A percentile compares a stretch with the other conserved stretches of the same genome.
phyloP scores from a whole-genome alignment of 1,284 basidiomycete species.

The Xerocomus nothofagi region DNA sequence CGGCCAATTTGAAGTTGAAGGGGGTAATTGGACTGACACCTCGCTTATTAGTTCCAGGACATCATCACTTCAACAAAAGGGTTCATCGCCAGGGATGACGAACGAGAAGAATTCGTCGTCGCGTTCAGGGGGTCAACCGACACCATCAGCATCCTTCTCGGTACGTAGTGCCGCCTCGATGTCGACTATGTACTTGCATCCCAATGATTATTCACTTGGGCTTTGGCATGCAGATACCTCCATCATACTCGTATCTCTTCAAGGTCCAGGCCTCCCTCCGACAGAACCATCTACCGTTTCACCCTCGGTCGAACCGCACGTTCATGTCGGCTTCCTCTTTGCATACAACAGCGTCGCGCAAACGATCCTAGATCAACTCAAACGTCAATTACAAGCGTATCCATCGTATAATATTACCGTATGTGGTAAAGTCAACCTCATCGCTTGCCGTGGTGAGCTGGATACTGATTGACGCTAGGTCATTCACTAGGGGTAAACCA shows the following conservation, averaged over 20 bases:
- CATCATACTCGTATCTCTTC: conserved; percentile 35
- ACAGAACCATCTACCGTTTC: conserved; percentile 7
- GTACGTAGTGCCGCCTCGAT: conserved; percentile 22
- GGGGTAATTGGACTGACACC: background rate
- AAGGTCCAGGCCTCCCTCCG: conserved; percentile 37
- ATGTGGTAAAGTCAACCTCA: conserved; percentile 31
- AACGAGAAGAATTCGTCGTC: conserved; percentile 42
- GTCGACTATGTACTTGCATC: too few relatives aligned
- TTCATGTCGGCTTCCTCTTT: conserved; percentile 43
- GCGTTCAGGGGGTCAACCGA: conserved; percentile 43
- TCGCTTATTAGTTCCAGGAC: conserved; percentile 34
- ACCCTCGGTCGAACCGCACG: conserved; percentile 28
- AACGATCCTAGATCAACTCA: conserved; percentile 36
- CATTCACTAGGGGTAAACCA: conserved; percentile 35
- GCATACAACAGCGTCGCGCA: conserved; percentile 42
- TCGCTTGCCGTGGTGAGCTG: background rate
- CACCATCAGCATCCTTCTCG: conserved; percentile 32
- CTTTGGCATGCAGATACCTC: conserved; percentile 33
- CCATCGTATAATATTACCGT: conserved; percentile 39
- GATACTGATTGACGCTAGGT: conserved; percentile 15
- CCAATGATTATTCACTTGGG: background rate
- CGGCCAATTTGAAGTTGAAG: background rate
- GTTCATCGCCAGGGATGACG: conserved; percentile 45
- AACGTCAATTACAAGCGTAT: conserved; percentile 32
- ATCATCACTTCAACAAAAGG: conserved; percentile 38